Percentiles rank a stretch among this genome's conserved stretches.
phyloP scores from a whole-genome alignment of 768 basidiomycete genomes.

The Sporobolomyces roseus region DNA sequence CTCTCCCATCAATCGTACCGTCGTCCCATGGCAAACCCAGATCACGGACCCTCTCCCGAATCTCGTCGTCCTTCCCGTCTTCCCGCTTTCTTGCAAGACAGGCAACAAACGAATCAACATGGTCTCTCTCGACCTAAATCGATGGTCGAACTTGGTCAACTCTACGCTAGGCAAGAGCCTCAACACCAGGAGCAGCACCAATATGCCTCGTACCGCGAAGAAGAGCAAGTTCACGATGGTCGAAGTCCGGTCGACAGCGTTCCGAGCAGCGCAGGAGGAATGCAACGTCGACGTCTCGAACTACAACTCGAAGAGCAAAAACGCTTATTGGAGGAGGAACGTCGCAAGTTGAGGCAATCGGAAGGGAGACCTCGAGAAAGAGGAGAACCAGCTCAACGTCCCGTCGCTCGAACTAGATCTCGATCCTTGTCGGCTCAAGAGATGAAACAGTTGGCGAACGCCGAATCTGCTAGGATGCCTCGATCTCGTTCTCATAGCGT shows the following conservation, averaged over 20 bases:
- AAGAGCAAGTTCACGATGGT: neutral
- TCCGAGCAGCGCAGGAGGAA: constrained; percentile 33
- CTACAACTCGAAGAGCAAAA: constrained; percentile 19
- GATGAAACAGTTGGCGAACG: constrained; percentile 12
- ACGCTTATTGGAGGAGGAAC: constrained; percentile 14
- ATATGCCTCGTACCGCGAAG: neutral
- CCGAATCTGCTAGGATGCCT: constrained; percentile 17
- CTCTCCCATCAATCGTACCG: constrained; percentile 13
- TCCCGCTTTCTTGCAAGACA: constrained; percentile 36
- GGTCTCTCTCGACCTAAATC: constrained; percentile 36
- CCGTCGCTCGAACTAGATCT: constrained; percentile 1
- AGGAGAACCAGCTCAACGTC: neutral
- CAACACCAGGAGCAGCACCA: neutral
- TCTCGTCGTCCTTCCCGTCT: constrained; percentile 30
- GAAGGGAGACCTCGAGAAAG: constrained; percentile 19
- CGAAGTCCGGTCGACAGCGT: constrained; percentile 26
- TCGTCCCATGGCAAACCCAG: constrained; percentile 1
- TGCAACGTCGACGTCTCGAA: constrained; percentile 34
- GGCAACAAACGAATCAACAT: neutral
- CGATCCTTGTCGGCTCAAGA: constrained; percentile 29
- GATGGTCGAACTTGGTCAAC: constrained; percentile 42
- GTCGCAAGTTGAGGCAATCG: constrained; percentile 1
- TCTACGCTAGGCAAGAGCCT: constrained; percentile 10
- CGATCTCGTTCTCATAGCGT: constrained; percentile 20
- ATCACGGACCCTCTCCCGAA: neutral